phyloP scores from a whole-genome alignment of 306 rosid species.

The Vigna nakashimae region DNA sequence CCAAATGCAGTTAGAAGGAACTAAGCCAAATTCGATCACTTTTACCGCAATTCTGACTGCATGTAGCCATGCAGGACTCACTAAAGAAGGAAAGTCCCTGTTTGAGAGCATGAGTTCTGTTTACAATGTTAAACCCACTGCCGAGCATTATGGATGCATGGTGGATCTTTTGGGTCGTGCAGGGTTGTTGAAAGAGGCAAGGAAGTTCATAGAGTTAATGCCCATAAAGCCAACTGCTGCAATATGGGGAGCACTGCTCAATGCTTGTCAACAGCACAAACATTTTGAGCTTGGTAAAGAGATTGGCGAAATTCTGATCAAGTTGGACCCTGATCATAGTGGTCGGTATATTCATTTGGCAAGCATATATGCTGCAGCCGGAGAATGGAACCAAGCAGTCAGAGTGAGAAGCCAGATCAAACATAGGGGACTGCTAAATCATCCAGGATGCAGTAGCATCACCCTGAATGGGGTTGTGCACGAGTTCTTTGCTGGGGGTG shows the following conservation, averaged over 20 bases:
- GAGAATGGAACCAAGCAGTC: slow-evolving; percentile 63
- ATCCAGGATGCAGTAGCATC: slow-evolving; percentile 62
- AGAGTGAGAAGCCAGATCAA: slow-evolving; percentile 59
- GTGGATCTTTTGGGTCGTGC: slow-evolving; percentile 69
- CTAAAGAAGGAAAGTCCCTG: slow-evolving; percentile 57
- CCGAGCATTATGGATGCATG: slow-evolving; percentile 71
- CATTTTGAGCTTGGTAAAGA: slow-evolving; percentile 58
- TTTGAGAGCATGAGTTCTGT: slow-evolving; percentile 52
- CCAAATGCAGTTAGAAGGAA: slow-evolving; percentile 56
- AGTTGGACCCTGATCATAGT: slow-evolving; percentile 56
- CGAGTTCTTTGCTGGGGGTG: slow-evolving; percentile 58
- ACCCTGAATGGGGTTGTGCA: slow-evolving; percentile 60
- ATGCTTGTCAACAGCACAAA: slow-evolving; percentile 59
- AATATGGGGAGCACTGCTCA: slow-evolving; percentile 66
- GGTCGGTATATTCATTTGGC: slow-evolving; percentile 65
- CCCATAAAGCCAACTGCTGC: slow-evolving; percentile 64
- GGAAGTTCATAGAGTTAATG: slow-evolving; percentile 59
- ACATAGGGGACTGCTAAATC: slow-evolving; percentile 47
- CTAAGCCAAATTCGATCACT: slow-evolving; percentile 57
- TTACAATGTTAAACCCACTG: slow-evolving; percentile 53
- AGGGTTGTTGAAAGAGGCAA: slow-evolving; percentile 61
- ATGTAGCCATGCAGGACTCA: slow-evolving; percentile 66
- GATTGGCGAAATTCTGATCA: slow-evolving; percentile 58
- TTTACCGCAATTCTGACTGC: slow-evolving; percentile 62
- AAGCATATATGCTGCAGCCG: slow-evolving; percentile 57